Conservation (phyloP, 208 protist genomes). For the Herpetomonas muscarum region DNA sequence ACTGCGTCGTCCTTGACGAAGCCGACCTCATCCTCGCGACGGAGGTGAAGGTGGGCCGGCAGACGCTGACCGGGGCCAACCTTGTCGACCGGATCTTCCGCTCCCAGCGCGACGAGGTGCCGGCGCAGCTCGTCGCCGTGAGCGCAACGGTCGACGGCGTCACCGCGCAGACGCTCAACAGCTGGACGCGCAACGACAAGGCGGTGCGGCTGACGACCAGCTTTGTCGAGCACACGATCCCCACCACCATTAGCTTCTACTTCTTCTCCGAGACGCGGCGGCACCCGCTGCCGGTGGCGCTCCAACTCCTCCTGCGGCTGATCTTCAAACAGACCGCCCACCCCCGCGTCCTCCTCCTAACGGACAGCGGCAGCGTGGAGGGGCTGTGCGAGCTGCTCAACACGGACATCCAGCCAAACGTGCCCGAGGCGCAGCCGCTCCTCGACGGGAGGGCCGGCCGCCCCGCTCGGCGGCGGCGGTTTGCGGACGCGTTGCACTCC, state of each 20-base stretch:
- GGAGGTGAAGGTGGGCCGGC: slow-evolving; percentile 21
- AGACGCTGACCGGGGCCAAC: slow-evolving; percentile 50
- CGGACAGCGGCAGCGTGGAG: slow-evolving; percentile 26
- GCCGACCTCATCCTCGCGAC: slow-evolving; percentile 66
- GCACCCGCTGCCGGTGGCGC: slow-evolving; percentile 34
- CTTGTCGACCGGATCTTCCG: slow-evolving; percentile 83
- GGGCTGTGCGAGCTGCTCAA: slow-evolving; percentile 36
- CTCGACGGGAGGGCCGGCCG: slow-evolving; percentile 1
- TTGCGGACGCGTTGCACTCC: slow-evolving; percentile 29
- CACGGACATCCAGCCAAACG: neutral
- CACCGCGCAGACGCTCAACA: slow-evolving; percentile 82
- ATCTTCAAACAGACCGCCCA: slow-evolving; percentile 56
- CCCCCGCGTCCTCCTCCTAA: slow-evolving; percentile 82
- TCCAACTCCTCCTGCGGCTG: slow-evolving; percentile 59
- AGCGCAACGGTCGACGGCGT: slow-evolving; percentile 82
- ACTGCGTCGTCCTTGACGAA: slow-evolving; percentile 89
- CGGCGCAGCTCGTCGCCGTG: slow-evolving; percentile 80
- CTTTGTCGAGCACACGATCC: slow-evolving; percentile 85
- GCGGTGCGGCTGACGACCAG: slow-evolving; percentile 85
- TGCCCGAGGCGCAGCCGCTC: slow-evolving; percentile 1
- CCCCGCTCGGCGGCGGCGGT: slow-evolving; percentile 3
- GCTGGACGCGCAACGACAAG: slow-evolving; percentile 85
- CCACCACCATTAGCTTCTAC: slow-evolving; percentile 75
- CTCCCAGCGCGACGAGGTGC: slow-evolving; percentile 67
- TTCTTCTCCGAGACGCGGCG: slow-evolving; percentile 43